Conservation (phyloP, 2,329 filamentous ascomycete species). For the Onygena corvina region DNA sequence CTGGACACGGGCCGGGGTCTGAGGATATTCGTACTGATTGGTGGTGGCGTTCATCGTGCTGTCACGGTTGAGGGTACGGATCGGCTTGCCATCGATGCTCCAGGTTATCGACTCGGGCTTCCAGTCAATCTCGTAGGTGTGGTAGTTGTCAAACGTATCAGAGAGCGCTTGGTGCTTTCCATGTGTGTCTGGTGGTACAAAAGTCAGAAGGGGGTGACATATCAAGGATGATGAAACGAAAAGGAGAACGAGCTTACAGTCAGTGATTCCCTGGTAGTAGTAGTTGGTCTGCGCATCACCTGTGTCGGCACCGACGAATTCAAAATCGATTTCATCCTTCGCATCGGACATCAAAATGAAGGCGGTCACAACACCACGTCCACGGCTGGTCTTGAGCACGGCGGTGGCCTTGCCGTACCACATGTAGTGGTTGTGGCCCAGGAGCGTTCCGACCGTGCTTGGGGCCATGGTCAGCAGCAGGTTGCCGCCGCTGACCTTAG, state of each 20-base stretch:
- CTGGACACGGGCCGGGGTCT: conserved; percentile 82
- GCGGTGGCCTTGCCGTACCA: conserved; percentile 95
- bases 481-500: conserved; percentile 49
- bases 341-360: conserved; percentile 93
- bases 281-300: conserved; percentile 78
- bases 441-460: conserved; percentile 71
- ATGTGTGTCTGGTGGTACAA: conserved; percentile 47
- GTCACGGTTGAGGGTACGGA: conserved; percentile 60
- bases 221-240: neutral
- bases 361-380: conserved; percentile 82
- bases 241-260: conserved; percentile 58
- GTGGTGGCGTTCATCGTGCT: conserved; percentile 78
- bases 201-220: neutral
- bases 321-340: conserved; percentile 97
- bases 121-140: conserved; percentile 92
- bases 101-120: conserved; percentile 74
- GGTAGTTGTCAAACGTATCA: conserved; percentile 65
- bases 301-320: conserved; percentile 77
- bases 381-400: conserved; percentile 70
- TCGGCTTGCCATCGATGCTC: conserved; percentile 68
- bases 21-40: conserved; percentile 75
- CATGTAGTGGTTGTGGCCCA: conserved; percentile 76
- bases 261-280: conserved; percentile 86
- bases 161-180: conserved; percentile 54
- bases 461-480: conserved; percentile 82